Percentiles rank a stretch among this genome's conserved stretches.
Conservation (phyloP, 495 filamentous ascomycete genomes). For the Xylaria flabelliformis region DNA sequence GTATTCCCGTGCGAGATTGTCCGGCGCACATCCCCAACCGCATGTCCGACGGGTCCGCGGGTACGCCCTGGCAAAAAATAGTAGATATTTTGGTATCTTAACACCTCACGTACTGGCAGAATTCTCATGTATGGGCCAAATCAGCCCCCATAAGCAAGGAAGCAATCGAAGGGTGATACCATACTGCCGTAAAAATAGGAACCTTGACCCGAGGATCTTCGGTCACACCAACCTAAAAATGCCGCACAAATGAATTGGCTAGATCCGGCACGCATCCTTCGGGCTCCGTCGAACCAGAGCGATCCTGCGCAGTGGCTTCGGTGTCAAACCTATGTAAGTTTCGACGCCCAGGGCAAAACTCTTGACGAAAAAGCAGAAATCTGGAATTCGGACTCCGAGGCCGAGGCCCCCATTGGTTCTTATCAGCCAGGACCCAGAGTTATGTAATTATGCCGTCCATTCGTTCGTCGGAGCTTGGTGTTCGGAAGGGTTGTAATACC, state of each 20-base stretch:
- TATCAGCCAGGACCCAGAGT: background rate
- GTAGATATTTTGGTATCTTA: background rate
- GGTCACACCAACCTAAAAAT: background rate
- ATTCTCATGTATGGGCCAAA: background rate
- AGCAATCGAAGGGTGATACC: background rate
- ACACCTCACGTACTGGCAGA: background rate
- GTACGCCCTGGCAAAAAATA: background rate
- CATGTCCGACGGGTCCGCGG: conserved; percentile 25
- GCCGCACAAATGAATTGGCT: background rate
- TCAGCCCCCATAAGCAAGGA: background rate
- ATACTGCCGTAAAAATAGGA: background rate
- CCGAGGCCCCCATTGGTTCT: conserved; percentile 18
- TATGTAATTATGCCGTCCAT: background rate
- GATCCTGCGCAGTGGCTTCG: background rate
- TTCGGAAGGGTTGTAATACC: background rate
- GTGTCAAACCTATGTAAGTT: background rate
- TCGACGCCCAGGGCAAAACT: background rate
- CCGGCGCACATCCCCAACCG: conserved; percentile 27
- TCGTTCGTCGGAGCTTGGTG: background rate
- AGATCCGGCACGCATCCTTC: conserved; percentile 19
- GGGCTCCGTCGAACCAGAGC: background rate
- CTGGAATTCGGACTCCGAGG: conserved; percentile 19
- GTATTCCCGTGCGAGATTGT: conserved; percentile 5
- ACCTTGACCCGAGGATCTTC: background rate
- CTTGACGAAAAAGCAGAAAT: background rate